Evolutionary conservation across 495 filamentous ascomycete species (phyloP).

Genomic region (Recurvomyces mirabilis): DNA sequence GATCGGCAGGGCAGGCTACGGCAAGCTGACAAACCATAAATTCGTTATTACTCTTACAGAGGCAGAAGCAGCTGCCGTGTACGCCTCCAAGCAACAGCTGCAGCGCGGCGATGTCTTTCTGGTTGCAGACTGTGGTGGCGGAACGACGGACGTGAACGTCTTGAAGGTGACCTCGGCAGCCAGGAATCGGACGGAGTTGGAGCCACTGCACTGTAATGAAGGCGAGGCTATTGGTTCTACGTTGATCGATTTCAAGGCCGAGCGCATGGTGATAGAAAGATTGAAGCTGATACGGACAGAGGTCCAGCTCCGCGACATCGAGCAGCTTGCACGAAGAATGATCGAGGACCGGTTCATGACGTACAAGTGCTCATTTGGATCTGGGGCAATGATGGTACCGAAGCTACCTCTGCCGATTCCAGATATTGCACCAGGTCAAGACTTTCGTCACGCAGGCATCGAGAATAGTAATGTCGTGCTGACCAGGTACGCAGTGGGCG

Average conservation of each 20-base stretch:
- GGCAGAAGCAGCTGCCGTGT: slow-evolving; percentile 56
- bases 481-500: neutral
- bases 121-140: slow-evolving; percentile 45
- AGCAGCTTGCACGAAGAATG: neutral
- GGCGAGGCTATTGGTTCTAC: slow-evolving; percentile 4
- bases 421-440: neutral
- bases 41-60: slow-evolving; percentile 51
- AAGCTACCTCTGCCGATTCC: slow-evolving; percentile 1
- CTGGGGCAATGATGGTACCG: slow-evolving; percentile 2
- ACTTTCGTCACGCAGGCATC: slow-evolving; percentile 1
- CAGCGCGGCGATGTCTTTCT: slow-evolving; percentile 35
- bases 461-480: slow-evolving; percentile 3
- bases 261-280: neutral
- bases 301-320: neutral
- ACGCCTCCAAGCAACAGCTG: slow-evolving; percentile 34
- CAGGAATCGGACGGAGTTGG: neutral
- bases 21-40: slow-evolving; percentile 32
- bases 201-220: slow-evolving; percentile 4
- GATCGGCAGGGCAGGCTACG: slow-evolving; percentile 36
- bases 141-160: slow-evolving; percentile 36
- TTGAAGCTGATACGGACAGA: neutral
- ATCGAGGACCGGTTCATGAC: slow-evolving; percentile 5
- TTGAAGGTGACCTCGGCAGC: slow-evolving; percentile 13
- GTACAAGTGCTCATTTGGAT: slow-evolving; percentile 9
- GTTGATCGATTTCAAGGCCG: slow-evolving; percentile 4